phyloP scores from a whole-genome alignment of 176 grass and related monocot genomes.

The Avena atlantica region DNA sequence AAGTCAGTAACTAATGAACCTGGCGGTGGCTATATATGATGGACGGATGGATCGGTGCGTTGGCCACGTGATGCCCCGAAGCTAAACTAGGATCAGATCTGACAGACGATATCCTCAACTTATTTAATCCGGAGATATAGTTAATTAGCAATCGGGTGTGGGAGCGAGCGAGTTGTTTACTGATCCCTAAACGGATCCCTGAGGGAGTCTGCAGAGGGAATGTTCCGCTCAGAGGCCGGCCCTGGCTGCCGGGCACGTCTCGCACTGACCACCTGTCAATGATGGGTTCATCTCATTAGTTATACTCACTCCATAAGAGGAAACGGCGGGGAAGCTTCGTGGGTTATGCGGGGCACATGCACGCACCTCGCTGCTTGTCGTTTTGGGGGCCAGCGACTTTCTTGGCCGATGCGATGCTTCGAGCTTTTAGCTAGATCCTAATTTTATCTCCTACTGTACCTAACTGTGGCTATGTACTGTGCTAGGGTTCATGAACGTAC shows the following conservation, averaged over 20 bases:
- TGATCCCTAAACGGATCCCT: slow-evolving; percentile 57
- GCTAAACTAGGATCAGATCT: slow-evolving; percentile 39
- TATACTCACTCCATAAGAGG: background rate
- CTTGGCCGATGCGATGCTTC: background rate
- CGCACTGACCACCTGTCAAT: slow-evolving; percentile 25
- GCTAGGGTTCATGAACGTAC: slow-evolving; percentile 10
- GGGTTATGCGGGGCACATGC: slow-evolving; percentile 52
- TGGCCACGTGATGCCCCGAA: slow-evolving; percentile 54
- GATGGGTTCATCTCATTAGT: background rate
- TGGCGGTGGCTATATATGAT: slow-evolving; percentile 17
- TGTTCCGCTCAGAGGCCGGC: slow-evolving; percentile 42
- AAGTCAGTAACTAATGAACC: background rate
- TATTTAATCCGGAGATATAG: slow-evolving; percentile 26
- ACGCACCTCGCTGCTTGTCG: slow-evolving; percentile 16
- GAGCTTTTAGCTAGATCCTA: background rate
- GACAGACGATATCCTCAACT: slow-evolving; percentile 23
- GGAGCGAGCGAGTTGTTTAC: slow-evolving; percentile 34
- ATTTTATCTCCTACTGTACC: background rate
- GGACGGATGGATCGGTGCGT: slow-evolving; percentile 24
- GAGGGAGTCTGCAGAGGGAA: slow-evolving; percentile 55
- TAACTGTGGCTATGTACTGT: background rate
- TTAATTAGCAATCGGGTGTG: background rate
- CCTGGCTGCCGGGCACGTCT: slow-evolving; percentile 15
- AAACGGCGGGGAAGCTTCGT: slow-evolving; percentile 57
- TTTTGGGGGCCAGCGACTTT: slow-evolving; percentile 36